Evolutionary conservation across 257 asterid species (phyloP).

Genomic region (Solanum dulcamara): DNA sequence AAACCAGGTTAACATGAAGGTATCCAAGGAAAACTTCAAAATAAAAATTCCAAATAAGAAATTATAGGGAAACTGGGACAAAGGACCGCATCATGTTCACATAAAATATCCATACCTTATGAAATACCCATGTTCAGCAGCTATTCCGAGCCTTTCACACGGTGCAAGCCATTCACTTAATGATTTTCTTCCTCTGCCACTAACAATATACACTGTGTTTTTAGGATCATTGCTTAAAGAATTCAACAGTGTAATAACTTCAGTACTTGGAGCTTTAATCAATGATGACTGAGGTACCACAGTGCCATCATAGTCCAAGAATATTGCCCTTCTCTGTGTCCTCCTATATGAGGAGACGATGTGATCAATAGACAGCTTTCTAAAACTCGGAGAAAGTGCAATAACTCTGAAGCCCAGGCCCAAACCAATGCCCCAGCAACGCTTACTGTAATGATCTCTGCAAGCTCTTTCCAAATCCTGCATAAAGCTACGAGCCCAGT

Average conservation of each 20-base stretch:
- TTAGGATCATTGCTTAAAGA: slow-evolving; percentile 56
- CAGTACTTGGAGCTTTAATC: slow-evolving; percentile 49
- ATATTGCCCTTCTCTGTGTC: slow-evolving; percentile 67
- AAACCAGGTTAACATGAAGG: neutral
- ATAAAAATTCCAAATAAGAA: neutral
- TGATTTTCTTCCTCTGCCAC: slow-evolving; percentile 66
- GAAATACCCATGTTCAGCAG: slow-evolving; percentile 88
- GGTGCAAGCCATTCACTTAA: slow-evolving; percentile 76
- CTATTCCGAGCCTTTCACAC: slow-evolving; percentile 65
- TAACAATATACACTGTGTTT: slow-evolving; percentile 73
- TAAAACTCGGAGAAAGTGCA: slow-evolving; percentile 78
- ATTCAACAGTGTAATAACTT: slow-evolving; percentile 48
- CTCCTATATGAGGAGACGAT: slow-evolving; percentile 57
- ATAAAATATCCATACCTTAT: slow-evolving; percentile 33
- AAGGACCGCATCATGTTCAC: neutral
- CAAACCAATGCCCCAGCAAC: slow-evolving; percentile 84
- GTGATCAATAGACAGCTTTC: slow-evolving; percentile 56
- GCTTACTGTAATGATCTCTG: slow-evolving; percentile 69
- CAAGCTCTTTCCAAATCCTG: slow-evolving; percentile 84
- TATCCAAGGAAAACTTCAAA: neutral
- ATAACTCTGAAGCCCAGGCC: slow-evolving; percentile 80
- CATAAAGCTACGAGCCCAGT: slow-evolving; percentile 88
- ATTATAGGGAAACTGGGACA: neutral
- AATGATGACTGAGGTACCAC: slow-evolving; percentile 64
- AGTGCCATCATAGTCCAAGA: slow-evolving; percentile 95